These are phyloP conservation scores for Saccharomycodes ludwigii DNA, from an alignment of 805 yeast genomes.

Conservation along the genomic window DNA sequence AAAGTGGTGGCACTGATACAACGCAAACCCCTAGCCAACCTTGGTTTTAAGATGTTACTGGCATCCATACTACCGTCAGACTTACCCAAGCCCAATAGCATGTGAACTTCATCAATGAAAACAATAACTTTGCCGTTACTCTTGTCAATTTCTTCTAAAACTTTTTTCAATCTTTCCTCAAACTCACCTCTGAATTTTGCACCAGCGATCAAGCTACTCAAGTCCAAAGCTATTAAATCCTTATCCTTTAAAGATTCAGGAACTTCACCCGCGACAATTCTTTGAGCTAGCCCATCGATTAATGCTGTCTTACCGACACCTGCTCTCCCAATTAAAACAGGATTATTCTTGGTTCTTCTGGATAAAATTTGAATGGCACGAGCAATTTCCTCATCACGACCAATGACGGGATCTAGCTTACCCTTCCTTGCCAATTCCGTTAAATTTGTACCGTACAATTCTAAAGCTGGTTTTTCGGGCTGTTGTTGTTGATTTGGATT, in stretches of 20 bases:
- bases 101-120: slow-evolving; percentile 85
- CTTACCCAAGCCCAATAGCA: slow-evolving; percentile 82
- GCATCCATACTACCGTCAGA: slow-evolving; percentile 95
- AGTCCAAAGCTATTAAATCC: slow-evolving; percentile 68
- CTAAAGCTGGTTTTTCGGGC: slow-evolving; percentile 61
- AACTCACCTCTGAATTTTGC: slow-evolving; percentile 95
- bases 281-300: slow-evolving; percentile 92
- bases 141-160: slow-evolving; percentile 73
- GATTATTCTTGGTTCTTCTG: slow-evolving; percentile 89
- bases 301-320: slow-evolving; percentile 98
- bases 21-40: slow-evolving; percentile 85
- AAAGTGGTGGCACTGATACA: slow-evolving; percentile 95
- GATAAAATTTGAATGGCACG: slow-evolving; percentile 88
- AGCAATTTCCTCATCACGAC: slow-evolving; percentile 89
- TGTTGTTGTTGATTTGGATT: slow-evolving; percentile 34
- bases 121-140: slow-evolving; percentile 64
- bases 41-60: slow-evolving; percentile 84
- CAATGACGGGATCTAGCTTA: slow-evolving; percentile 91
- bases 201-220: slow-evolving; percentile 85
- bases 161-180: slow-evolving; percentile 76
- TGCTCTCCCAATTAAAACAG: slow-evolving; percentile 89
- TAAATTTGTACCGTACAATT: slow-evolving; percentile 73
- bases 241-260: slow-evolving; percentile 90
- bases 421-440: slow-evolving; percentile 84
- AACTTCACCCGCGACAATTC: slow-evolving; percentile 83